A percentile compares a stretch with the other conserved stretches of the same genome.
Conservation (phyloP, 257 asterid genomes). For the Scutellaria galericulata region DNA sequence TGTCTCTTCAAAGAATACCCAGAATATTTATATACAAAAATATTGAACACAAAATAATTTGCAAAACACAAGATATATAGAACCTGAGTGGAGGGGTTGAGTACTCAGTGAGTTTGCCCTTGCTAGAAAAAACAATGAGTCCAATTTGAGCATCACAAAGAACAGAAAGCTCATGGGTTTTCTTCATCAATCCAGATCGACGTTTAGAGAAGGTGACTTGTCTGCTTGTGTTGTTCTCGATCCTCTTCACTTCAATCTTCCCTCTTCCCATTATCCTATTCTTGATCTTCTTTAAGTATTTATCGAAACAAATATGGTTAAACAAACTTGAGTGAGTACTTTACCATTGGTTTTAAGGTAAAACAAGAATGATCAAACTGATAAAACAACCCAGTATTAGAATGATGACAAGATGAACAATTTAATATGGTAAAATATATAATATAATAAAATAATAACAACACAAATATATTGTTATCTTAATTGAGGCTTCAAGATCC, state of each 20-base stretch:
- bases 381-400: neutral
- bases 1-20: too few relatives aligned
- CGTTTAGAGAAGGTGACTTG: conserved; percentile 86
- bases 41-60: neutral
- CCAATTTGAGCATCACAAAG: conserved; percentile 91
- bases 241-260: conserved; percentile 80
- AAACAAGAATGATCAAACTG: conserved; percentile 12
- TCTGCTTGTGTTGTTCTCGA: conserved; percentile 82
- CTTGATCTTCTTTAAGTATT: neutral
- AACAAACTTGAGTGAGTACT: too few relatives aligned
- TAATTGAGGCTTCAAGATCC: conserved; percentile 23
- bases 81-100: conserved; percentile 61
- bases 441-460: neutral
- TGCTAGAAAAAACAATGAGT: conserved; percentile 71
- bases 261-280: conserved; percentile 69
- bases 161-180: conserved; percentile 86
- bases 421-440: neutral
- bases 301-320: neutral
- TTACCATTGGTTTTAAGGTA: conserved; percentile 39
- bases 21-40: too few relatives aligned
- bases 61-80: neutral
- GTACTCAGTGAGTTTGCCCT: conserved; percentile 73
- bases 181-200: conserved; percentile 73
- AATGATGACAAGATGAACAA: conserved; percentile 30
- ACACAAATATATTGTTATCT: conserved; percentile 1